Conservation (phyloP, 192 early-diverging fungal genomes). For the Phlyctochytrium arcticum region DNA sequence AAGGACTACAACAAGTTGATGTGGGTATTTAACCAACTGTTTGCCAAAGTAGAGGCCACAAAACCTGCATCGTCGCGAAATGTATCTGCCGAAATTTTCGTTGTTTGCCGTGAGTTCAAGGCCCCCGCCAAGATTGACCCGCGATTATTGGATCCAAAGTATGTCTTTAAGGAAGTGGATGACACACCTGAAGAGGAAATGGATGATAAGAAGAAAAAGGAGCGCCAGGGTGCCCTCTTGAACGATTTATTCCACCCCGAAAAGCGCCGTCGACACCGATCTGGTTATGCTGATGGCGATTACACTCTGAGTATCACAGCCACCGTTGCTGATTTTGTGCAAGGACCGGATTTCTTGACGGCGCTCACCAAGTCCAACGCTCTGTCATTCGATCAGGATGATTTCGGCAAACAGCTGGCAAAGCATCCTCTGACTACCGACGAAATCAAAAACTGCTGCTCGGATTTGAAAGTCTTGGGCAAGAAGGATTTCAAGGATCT, state of each 20-base stretch:
- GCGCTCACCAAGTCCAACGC: conserved; percentile 74
- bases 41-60: conserved; percentile 94
- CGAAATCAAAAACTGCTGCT: conserved; percentile 73
- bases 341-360: conserved; percentile 68
- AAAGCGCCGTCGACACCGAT: conserved; percentile 85
- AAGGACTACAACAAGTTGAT: conserved; percentile 99
- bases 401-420: conserved; percentile 47
- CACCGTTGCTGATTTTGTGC: conserved; percentile 78
- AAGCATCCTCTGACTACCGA: conserved; percentile 69
- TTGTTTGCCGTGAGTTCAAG: conserved; percentile 90
- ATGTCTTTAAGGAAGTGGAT: conserved; percentile 91
- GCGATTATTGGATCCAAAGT: conserved; percentile 84
- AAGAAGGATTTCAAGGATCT: conserved; percentile 90
- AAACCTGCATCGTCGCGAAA: conserved; percentile 97
- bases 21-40: conserved; percentile 98
- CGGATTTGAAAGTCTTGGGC: conserved; percentile 88
- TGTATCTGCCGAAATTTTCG: conserved; percentile 99
- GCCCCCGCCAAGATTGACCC: conserved; percentile 96
- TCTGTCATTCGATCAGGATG: conserved; percentile 71
- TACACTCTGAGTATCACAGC: conserved; percentile 78
- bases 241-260: conserved; percentile 90
- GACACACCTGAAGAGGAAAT: conserved; percentile 46
- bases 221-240: conserved; percentile 41
- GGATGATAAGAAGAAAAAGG: conserved; percentile 50
- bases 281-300: conserved; percentile 96